These are phyloP conservation scores for Phytophthora crassamura DNA, from an alignment of 352 stramenopile species.

Conservation along the genomic window DNA sequence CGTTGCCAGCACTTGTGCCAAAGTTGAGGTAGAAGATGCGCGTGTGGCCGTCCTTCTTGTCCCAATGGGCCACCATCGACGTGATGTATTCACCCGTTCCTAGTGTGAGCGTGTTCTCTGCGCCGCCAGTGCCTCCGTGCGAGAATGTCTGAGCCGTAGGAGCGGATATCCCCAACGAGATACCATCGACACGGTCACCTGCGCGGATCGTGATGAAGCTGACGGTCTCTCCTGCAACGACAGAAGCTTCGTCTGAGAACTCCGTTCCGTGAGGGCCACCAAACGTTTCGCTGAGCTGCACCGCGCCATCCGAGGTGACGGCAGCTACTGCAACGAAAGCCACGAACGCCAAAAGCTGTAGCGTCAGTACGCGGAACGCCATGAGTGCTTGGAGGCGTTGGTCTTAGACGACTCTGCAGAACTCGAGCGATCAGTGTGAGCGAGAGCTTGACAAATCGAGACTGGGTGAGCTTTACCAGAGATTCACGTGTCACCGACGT, in stretches of 20 bases:
- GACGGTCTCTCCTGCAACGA: background rate
- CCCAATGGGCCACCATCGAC: conserved; percentile 5
- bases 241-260: background rate
- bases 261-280: background rate
- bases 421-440: too few relatives aligned
- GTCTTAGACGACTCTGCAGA: too few relatives aligned
- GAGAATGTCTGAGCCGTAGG: background rate
- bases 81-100: background rate
- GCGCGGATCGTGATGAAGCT: background rate
- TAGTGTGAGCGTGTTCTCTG: background rate
- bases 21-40: conserved; percentile 4
- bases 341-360: background rate
- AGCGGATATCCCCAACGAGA: background rate
- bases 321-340: background rate
- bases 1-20: background rate
- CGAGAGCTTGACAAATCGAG: too few relatives aligned
- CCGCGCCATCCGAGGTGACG: background rate
- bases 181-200: background rate
- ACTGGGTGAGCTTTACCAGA: too few relatives aligned
- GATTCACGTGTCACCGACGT: too few relatives aligned
- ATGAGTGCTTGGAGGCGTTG: too few relatives aligned
- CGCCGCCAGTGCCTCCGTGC: background rate
- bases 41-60: conserved; percentile 1
- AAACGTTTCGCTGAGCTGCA: conserved; percentile 3
- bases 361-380: too few relatives aligned